A percentile compares a stretch with the other conserved stretches of the same genome.
These are phyloP conservation scores for Cercospora sojina DNA, from an alignment of 2,329 filamentous ascomycete genomes.

Conservation along the genomic window DNA sequence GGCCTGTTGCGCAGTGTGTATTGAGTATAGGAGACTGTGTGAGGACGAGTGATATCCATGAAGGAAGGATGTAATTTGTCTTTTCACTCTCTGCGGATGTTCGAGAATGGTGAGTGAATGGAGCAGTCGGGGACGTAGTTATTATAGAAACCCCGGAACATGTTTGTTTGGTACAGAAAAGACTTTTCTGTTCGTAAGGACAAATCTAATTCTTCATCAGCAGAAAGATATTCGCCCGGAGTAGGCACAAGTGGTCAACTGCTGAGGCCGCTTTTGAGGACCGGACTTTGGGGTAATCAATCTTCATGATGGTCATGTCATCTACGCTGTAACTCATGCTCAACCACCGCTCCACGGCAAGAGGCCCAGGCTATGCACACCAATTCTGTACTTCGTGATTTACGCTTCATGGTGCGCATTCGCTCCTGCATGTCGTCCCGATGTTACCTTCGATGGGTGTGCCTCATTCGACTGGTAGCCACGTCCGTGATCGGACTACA, in stretches of 20 bases:
- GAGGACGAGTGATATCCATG: background rate
- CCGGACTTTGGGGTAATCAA: constrained; percentile 3
- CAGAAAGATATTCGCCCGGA: background rate
- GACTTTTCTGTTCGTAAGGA: background rate
- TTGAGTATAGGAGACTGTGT: background rate
- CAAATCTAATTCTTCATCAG: background rate
- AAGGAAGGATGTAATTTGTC: background rate
- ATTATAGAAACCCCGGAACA: background rate
- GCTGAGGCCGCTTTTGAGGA: background rate
- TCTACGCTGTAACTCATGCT: constrained; percentile 13
- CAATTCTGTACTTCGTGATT: background rate
- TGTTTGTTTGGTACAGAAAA: background rate
- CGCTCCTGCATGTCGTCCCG: background rate
- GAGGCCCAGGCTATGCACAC: background rate
- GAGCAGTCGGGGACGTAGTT: background rate
- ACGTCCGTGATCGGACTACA: background rate
- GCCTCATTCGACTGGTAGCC: background rate
- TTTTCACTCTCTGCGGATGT: background rate
- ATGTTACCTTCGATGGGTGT: background rate
- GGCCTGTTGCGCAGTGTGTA: background rate
- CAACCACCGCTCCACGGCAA: background rate
- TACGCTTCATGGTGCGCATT: background rate
- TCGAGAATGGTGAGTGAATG: background rate
- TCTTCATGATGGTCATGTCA: constrained; percentile 12
- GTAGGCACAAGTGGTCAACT: background rate